A percentile compares a stretch with the other conserved stretches of the same genome.
Evolutionary conservation across 169 alveolate genomes (phyloP).

Genomic region (Cryptosporidium ubiquitum): DNA sequence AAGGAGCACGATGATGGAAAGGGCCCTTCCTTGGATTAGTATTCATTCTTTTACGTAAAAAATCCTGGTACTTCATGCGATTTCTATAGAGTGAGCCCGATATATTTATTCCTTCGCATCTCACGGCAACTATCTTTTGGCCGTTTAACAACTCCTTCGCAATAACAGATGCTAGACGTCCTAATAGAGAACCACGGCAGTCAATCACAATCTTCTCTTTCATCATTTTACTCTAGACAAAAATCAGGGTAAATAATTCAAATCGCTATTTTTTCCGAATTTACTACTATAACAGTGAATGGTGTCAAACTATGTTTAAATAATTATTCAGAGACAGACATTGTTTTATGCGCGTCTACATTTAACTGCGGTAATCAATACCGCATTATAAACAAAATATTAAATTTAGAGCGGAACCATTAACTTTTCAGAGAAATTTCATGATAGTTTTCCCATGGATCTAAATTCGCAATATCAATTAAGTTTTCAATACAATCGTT

Average conservation of each 20-base stretch:
- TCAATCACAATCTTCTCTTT: conserved; percentile 93
- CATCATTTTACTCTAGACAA: conserved; percentile 76
- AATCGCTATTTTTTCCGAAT: neutral
- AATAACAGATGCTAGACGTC: conserved; percentile 98
- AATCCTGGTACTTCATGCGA: conserved; percentile 93
- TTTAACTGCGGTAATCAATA: neutral
- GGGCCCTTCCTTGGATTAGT: conserved; percentile 97
- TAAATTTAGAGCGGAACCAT: neutral
- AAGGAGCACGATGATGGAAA: conserved; percentile 96
- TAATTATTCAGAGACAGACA: conserved; percentile 55
- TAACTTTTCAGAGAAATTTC: neutral
- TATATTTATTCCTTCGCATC: conserved; percentile 96
- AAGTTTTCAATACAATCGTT: neutral
- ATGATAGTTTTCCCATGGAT: conserved; percentile 43
- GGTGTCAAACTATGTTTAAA: neutral
- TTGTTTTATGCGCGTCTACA: conserved; percentile 63
- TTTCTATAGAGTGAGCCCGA: conserved; percentile 96
- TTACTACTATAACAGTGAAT: neutral
- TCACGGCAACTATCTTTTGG: conserved; percentile 95
- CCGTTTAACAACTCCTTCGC: conserved; percentile 98
- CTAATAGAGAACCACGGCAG: conserved; percentile 98
- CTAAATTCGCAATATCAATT: conserved; percentile 52
- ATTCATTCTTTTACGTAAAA: conserved; percentile 93
- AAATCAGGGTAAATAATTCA: neutral
- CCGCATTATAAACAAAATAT: neutral